Evolutionary conservation across 352 stramenopile species (phyloP), one percentile per base, ranked within the genome.

Genomic region (Phytophthora idaei): DNA sequence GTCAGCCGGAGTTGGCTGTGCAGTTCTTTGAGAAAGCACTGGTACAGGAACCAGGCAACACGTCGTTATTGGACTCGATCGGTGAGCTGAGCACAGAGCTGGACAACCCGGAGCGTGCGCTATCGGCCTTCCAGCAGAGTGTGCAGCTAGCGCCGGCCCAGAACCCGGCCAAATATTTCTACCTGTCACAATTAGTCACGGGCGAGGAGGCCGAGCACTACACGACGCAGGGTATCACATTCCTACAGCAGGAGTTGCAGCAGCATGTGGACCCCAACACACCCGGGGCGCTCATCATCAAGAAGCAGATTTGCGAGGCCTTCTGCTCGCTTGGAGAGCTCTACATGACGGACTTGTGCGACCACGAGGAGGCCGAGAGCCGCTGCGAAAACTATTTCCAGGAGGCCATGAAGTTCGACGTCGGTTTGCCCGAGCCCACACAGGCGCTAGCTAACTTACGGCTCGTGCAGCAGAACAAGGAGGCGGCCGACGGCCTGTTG

Each of bases 281-380:
- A 36, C 77, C 80, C 32, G 85, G 89, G 21, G 83, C 84, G 28
- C 50, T 78, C 15, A 73, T 81, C 12, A 77, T 94, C 47, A 92
- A 91, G 71, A 93, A 97, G 76, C 94, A 98, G 77, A 89, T 99
- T 27, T 96, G 91, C 51, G 88, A 95, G 56, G 96, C 94, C 36
- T 97, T 97, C 74, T 99, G 95, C 78, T 93, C 89, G 7, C 81
- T 99, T 12, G 94, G 91, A 10, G 97, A 99, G 80, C 87, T 99
- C 15, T 99, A 98, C 77, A 94, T 99, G 85, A 99, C 97, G 28
- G 97, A 99, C 73, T 80, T 99, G 42, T 99, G 88, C 61, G 86
- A 94, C 68, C 76, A 90, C 71, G 77, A 96, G 59, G 89, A 98
- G 69, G 97, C 97, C 21, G 97, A 99, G 80, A 71, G 61, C 10